Conservation (phyloP, 441 rosid species). For the Adansonia rubrostipa region DNA sequence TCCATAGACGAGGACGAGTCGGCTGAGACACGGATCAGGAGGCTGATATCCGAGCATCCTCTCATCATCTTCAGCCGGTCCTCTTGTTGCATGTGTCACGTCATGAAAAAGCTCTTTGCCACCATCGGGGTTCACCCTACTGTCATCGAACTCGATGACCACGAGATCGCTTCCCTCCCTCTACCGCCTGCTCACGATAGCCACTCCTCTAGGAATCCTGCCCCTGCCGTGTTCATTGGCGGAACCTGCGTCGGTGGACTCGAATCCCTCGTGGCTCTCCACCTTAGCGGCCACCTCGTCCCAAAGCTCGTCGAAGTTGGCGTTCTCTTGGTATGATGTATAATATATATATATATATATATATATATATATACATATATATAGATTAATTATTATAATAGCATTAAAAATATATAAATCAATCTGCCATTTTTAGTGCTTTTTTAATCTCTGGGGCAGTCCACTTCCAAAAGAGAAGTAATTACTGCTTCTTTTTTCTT, state of each 20-base stretch:
- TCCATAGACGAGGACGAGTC: constrained; percentile 83
- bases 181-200: constrained; percentile 25
- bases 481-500: too few relatives aligned
- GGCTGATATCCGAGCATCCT: constrained; percentile 83
- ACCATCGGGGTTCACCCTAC: constrained; percentile 83
- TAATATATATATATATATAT: too few relatives aligned
- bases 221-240: constrained; percentile 80
- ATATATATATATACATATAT: too few relatives aligned
- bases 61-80: constrained; percentile 84
- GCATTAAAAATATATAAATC: too few relatives aligned
- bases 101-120: constrained; percentile 79
- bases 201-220: constrained; percentile 31
- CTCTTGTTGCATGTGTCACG: constrained; percentile 96
- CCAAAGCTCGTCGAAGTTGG: constrained; percentile 88
- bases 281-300: constrained; percentile 80
- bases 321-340: constrained; percentile 43
- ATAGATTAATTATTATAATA: too few relatives aligned
- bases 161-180: constrained; percentile 77
- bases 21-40: constrained; percentile 68
- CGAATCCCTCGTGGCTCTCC: constrained; percentile 88
- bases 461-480: too few relatives aligned
- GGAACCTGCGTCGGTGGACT: constrained; percentile 80
- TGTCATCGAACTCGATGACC: constrained; percentile 89
- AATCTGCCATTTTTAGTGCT: too few relatives aligned
- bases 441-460: too few relatives aligned